Base-by-base conservation (phyloP, 352 stramenopile species). In the Globisporangium recalcitrans region DNA sequence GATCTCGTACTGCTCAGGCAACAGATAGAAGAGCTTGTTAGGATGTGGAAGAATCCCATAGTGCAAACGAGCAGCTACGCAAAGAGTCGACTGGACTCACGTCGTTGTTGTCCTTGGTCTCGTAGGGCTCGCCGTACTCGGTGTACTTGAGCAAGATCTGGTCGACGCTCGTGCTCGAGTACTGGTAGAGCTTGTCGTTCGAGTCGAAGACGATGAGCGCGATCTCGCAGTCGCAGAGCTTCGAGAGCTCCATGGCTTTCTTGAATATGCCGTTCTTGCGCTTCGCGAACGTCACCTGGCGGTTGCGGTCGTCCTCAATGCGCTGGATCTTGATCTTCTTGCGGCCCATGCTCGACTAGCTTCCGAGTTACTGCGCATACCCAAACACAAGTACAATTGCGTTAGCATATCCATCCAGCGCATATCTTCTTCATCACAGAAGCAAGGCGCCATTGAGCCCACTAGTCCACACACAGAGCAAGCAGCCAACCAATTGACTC, bases 301-400 rank as follows among this genome's bases (percentile, higher is more conserved):
- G 84, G 65, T 93, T 93, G 68, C 84, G 84, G 64, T 90, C 84
- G 63, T 93, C 84, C 42, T 89, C 84, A 63, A 93, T 93, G 62
- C 84, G 80, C 65, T 91, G 83, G 65, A 93, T 93, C 73, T 93
- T 87, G 64, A 93, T 93, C 73, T 93, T 93, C 78, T 93, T 93
- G 69, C 84, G 82, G 69, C 84, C 84, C 84, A 91, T 91, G 26
- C 3, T 84, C 19, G 42, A 21, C 14, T 52, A 19, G 5, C 22
- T 27, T 22, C 16, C 48, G 27, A 29, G 19, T 53, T 24, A 49
- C 22, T 65, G 47, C 22, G 40, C 52, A 60, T 44, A 44, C 54
- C 49, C 38, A 58, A 42, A 48, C 48, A 29, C 14, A 54, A 14
- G 40, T 40, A 22, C 10, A 54, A 31, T 32, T 29, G 6, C 26